A percentile compares a stretch with the other conserved stretches of the same genome.
Conservation (phyloP, 176 grass and related monocot genomes). For the Musa troglodytarum region DNA sequence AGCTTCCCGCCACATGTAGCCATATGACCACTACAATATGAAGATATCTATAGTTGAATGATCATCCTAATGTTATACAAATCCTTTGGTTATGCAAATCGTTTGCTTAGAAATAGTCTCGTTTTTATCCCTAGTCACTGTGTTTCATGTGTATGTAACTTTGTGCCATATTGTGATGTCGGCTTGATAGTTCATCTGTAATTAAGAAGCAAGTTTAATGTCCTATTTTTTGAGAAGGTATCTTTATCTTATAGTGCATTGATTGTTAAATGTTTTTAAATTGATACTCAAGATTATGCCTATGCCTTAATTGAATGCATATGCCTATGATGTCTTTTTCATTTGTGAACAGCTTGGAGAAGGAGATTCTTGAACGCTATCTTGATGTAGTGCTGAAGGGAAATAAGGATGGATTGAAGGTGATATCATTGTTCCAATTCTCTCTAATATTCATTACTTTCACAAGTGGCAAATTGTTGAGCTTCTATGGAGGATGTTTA, state of each 20-base stretch:
- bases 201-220: neutral
- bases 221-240: neutral
- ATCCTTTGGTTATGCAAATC: no score
- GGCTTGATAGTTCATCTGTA: neutral
- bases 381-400: slow-evolving; percentile 85
- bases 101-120: no score
- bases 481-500: neutral
- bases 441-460: neutral
- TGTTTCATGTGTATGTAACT: no score
- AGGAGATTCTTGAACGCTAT: slow-evolving; percentile 94
- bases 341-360: slow-evolving; percentile 51
- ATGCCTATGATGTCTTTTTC: neutral
- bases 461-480: neutral
- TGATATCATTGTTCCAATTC: slow-evolving; percentile 20
- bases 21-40: neutral
- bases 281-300: neutral
- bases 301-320: neutral
- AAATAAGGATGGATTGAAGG: slow-evolving; percentile 92
- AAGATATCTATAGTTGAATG: neutral
- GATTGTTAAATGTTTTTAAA: neutral
- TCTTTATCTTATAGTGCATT: neutral
- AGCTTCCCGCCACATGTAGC: neutral
- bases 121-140: no score
- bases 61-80: no score
- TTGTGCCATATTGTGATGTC: no score